Evolutionary conservation across 371 early-diverging fungal genomes (phyloP), one percentile per base, ranked within the genome.

Genomic region (Mortierella sp.): DNA sequence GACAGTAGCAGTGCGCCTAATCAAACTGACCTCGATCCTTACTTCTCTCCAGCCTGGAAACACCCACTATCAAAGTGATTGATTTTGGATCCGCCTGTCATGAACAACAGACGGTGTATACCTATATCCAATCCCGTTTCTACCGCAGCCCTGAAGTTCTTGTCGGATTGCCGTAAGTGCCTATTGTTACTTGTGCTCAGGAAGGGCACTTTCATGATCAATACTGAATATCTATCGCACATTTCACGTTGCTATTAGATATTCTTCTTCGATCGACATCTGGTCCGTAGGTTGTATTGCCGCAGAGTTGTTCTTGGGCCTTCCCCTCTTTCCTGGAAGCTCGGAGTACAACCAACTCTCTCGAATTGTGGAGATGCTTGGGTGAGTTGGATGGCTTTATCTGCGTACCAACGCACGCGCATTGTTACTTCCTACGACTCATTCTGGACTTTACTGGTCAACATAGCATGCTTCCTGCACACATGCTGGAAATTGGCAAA

Each of bases 201-300:
- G 2, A 7, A 12, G n/a, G n/a, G 5, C 21, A 6, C 26, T 48
- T 39, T 14, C 30, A 12, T 8, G 9, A 3, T 19, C n/a, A 7
- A 10, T 34, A 10, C 34, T 34, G 34, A 34, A 34, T 34, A 4
- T 34, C 10, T 7, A 34, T 34, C 4, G 34, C 34, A 34, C 34
- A 34, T 7, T 10, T 10, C 10, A 7, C 34, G 10, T 34, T 34
- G 34, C 7, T 76, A 46, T 34, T 82, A 67, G 83, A 21, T 96
- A 97, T 83, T 89, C 94, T 10, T 91, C 95, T 46, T 84, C 94
- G 14, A 95, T 98, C 47, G 99, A 99, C 80, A 96, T 99, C 90
- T 99, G 99, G 99, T 96, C 98, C 0, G 83, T 98, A 12, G 99
- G 99, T 0, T 99, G 99, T 80, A 94, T 99, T 59, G 94, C 97